Base-by-base conservation (phyloP, 805 yeast species). In the Priceomyces fermenticarens region DNA sequence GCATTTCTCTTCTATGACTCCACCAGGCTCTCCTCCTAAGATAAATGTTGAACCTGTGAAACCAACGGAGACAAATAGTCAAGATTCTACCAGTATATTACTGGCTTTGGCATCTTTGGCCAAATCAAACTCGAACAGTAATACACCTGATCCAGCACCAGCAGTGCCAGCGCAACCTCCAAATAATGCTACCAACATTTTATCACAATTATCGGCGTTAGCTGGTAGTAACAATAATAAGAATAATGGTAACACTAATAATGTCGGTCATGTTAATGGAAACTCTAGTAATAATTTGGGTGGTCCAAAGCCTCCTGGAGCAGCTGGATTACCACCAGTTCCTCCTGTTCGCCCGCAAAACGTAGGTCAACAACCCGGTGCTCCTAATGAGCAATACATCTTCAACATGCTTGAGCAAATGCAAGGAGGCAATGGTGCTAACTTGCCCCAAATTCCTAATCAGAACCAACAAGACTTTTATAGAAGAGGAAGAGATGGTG, bases 41-140 rank as follows among this genome's bases (percentile, higher is more conserved):
- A 41, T 52, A 3, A 47, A 45, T 36, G 56, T 47, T 35, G 61
- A 56, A 38, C 56, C 60, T 9, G 53, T 48, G 16, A 53, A 54
- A 38, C 54, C 59, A 35, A 23, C 41, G 20, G 28, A 32, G 14
- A 29, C 30, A 27, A 16, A 45, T 33, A 53, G 50, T 29, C 63
- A 74, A 7, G 81, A 77, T 49, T 77, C 90, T 3, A 77, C 77
- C 38, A 77, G 83, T 37, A 78, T 84, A 42, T 72, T 85, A 47
- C 85, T 80, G 69, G 88, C 87, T 15, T 68, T 82, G 39, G 86
- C 88, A 16, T 73, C 81, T 35, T 70, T 82, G 60, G 84, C 78
- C 54, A 70, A 77, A 63, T 42, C 71, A 44, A 57, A 60, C 45
- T 48, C 73, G 10, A 55, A 55, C 36, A 48, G 59, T 40, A 57